Evolutionary conservation across 331 rosid genomes (phyloP).

Genomic region (Rhamnella rubrinervis): DNA sequence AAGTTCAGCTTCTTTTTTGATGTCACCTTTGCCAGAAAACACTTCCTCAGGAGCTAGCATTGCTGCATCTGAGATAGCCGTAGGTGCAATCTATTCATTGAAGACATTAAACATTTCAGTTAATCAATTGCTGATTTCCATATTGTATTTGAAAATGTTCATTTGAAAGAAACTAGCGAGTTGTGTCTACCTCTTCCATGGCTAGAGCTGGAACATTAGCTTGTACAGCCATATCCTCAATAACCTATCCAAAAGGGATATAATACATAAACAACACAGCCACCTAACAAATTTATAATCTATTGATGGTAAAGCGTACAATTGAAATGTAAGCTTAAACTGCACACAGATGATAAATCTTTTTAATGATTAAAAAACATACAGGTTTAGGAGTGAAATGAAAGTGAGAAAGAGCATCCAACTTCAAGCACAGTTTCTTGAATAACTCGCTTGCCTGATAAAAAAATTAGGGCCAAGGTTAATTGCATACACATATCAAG

Average conservation of each 20-base stretch:
- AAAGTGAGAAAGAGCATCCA: constrained; percentile 95
- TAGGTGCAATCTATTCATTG: constrained; percentile 78
- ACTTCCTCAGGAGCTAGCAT: constrained; percentile 99
- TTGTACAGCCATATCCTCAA: constrained; percentile 85
- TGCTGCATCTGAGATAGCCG: constrained; percentile 92
- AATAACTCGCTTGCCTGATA: constrained; percentile 77
- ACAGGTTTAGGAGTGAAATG: constrained; percentile 95
- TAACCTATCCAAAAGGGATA: constrained; percentile 53
- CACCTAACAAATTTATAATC: neutral
- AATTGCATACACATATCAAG: constrained; percentile 9
- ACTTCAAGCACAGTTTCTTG: constrained; percentile 69
- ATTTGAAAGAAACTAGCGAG: constrained; percentile 7
- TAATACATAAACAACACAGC: constrained; percentile 15
- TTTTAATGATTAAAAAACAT: constrained; percentile 20
- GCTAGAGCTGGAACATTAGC: constrained; percentile 94
- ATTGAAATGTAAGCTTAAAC: neutral
- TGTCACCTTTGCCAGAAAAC: constrained; percentile 84
- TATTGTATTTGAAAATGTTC: neutral
- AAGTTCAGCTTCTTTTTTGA: constrained; percentile 87
- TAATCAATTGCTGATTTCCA: neutral
- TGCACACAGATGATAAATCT: neutral
- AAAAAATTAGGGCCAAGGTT: constrained; percentile 25
- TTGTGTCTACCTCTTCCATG: constrained; percentile 86
- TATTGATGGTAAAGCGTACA: constrained; percentile 30
- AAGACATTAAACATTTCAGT: constrained; percentile 24